Conservation (phyloP, 148 eudicot species). For the Silene uniflora region DNA sequence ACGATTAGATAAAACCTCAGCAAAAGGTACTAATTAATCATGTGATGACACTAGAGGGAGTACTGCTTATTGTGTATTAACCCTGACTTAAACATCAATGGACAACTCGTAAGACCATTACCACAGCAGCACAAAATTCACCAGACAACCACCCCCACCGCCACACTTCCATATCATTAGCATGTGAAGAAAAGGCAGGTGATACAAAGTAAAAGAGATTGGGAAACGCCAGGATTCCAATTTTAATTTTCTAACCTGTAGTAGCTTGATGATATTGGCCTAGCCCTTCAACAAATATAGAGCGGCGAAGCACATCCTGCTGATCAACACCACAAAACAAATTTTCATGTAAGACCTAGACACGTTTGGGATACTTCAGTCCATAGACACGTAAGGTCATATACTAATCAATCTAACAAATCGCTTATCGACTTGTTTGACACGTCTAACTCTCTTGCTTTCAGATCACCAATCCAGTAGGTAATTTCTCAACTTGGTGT, state of each 20-base stretch:
- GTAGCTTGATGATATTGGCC: constrained; percentile 84
- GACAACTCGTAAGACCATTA: too few species aligned
- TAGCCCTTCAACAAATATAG: constrained; percentile 84
- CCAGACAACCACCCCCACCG: not conserved
- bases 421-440: too few species aligned
- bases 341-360: too few species aligned
- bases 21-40: too few species aligned
- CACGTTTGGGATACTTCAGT: too few species aligned
- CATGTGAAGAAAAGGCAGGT: too few species aligned
- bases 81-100: too few species aligned
- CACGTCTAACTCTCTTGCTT: constrained; percentile 35
- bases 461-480: constrained; percentile 38
- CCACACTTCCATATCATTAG: not conserved
- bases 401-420: too few species aligned
- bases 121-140: not conserved
- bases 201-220: not conserved
- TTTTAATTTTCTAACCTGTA: constrained; percentile 45
- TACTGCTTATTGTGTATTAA: too few species aligned
- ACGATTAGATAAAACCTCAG: too few species aligned
- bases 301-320: constrained; percentile 82
- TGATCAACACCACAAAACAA: constrained; percentile 58
- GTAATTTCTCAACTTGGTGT: constrained; percentile 10
- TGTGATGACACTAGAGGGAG: too few species aligned
- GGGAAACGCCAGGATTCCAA: not conserved
- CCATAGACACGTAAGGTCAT: too few species aligned